Base-by-base conservation (phyloP, 1,139 yeast species). In the Eremothecium coryli region DNA sequence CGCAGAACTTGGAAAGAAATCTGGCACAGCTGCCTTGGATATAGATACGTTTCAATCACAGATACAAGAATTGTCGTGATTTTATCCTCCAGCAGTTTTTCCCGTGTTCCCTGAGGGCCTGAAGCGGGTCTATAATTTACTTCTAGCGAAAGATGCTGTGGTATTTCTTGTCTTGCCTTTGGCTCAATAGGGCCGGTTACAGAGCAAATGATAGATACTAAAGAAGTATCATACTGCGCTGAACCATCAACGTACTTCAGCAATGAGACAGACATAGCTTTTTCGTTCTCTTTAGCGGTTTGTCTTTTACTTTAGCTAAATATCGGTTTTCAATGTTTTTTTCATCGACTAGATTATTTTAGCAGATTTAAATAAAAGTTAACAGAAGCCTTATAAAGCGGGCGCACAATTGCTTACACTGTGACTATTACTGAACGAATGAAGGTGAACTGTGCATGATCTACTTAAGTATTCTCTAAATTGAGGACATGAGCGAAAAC, bases 141-240 rank as follows among this genome's bases (percentile, higher is more conserved):
- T 56, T 86, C 96, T 25, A 90, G 58, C 17, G 85, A 75, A 12
- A 90, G 79, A 32, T 70, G 67, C 16, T 82, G 79, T 5, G 97
- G 95, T 26, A 79, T 60, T 55, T 90, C 98, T 54, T 86, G 95
- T 47, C 93, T 71, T 13, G 73, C 60, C 56, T 80, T 81, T 8
- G 88, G 82, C 50, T 88, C 97, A 31, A 88, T 70, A 1, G 98
- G 98, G 0, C 98, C 98, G 1, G 88, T 71, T 1, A 88, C 88
- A 0, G 95, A 76, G 27, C 80, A 75, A 3, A 85, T 58, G 5
- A 82, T 76, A 43, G 73, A 72, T 1, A 84, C 74, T 15, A 54
- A 58, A 5, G 68, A 71, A 15, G 63, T 54, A 16, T 60, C 53
- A 43, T 80, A 64, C 32, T 71, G 71, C 0, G 93, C 77, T 2